A percentile compares a stretch with the other conserved stretches of the same genome.
Conservation (phyloP, 345 rosid genomes). For the Citrus glauca region DNA sequence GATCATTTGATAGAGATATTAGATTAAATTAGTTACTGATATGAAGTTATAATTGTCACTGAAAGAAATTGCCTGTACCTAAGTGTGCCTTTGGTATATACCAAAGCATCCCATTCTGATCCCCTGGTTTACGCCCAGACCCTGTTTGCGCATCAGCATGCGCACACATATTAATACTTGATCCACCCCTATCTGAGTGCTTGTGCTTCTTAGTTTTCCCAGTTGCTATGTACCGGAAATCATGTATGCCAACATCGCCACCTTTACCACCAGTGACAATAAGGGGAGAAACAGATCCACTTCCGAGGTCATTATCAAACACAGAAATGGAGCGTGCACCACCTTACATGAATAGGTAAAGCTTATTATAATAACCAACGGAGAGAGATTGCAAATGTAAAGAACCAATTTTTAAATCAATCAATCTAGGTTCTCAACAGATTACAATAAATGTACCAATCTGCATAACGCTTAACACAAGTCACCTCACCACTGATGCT, state of each 20-base stretch:
- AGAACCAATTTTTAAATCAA: not conserved
- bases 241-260: constrained; percentile 91
- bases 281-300: constrained; percentile 89
- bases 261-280: constrained; percentile 86
- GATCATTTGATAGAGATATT: constrained; percentile 7
- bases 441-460: not conserved
- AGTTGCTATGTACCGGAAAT: constrained; percentile 86
- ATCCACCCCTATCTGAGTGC: constrained; percentile 37
- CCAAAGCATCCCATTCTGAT: constrained; percentile 95
- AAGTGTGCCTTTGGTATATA: constrained; percentile 92
- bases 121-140: constrained; percentile 31
- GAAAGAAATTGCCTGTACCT: constrained; percentile 40
- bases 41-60: not conserved
- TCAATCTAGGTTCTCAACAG: not conserved
- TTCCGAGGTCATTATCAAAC: constrained; percentile 80
- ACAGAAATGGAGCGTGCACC: constrained; percentile 91
- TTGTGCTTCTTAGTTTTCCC: constrained; percentile 72
- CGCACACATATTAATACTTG: constrained; percentile 28
- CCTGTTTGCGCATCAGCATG: constrained; percentile 28
- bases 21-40: constrained; percentile 1
- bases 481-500: not conserved
- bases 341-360: constrained; percentile 39
- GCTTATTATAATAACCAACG: not conserved
- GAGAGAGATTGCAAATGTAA: constrained; percentile 1
- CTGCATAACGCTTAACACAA: not conserved